A percentile compares a stretch with the other conserved stretches of the same genome.
Evolutionary conservation across 352 stramenopile species (phyloP).

Genomic region (Phytophthora syringae): DNA sequence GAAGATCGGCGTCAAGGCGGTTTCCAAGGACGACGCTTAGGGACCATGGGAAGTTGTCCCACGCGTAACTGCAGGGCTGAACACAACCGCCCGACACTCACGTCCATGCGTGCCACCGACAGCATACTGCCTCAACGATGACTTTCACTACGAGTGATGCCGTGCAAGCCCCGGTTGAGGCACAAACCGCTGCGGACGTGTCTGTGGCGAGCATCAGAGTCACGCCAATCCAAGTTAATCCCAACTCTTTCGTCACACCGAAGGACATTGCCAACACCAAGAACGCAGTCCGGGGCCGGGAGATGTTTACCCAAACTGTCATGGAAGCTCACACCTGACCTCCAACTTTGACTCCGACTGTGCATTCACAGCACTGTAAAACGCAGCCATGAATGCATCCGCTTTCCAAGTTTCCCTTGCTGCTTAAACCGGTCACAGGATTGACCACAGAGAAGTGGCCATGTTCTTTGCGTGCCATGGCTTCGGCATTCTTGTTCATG

Average conservation of each 20-base stretch:
- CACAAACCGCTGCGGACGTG: conserved; percentile 18
- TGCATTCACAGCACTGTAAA: too few relatives aligned
- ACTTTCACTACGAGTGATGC: neutral
- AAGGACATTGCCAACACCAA: conserved; percentile 21
- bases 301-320: conserved; percentile 3
- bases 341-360: too few relatives aligned
- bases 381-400: too few relatives aligned
- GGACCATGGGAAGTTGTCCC: too few relatives aligned
- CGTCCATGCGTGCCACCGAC: conserved; percentile 4
- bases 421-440: too few relatives aligned
- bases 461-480: too few relatives aligned
- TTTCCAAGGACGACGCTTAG: neutral
- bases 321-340: neutral
- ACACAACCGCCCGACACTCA: conserved; percentile 11
- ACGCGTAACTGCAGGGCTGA: neutral
- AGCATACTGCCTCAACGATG: neutral
- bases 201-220: conserved; percentile 16
- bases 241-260: conserved; percentile 4
- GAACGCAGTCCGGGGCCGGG: conserved; percentile 4
- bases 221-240: conserved; percentile 2
- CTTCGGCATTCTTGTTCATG: too few relatives aligned
- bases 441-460: too few relatives aligned
- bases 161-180: conserved; percentile 3
- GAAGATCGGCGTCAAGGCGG: conserved; percentile 5
- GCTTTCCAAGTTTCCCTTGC: too few relatives aligned